Conservation (phyloP, 2,329 filamentous ascomycete species). For the Aspergillus bombycis region DNA sequence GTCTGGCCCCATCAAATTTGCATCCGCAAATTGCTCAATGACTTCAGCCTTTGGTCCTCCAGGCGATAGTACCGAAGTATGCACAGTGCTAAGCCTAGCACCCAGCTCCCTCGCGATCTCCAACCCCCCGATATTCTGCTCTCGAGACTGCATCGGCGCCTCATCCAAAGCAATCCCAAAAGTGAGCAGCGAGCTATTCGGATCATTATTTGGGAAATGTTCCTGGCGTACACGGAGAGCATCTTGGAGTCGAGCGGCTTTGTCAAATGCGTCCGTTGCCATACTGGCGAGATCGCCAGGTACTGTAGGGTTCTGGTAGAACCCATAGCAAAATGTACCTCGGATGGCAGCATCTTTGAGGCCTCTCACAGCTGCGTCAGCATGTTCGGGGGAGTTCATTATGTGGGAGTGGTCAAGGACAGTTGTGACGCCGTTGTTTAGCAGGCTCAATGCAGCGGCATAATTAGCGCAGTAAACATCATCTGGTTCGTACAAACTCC, state of each 20-base stretch:
- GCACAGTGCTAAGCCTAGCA: constrained; percentile 2
- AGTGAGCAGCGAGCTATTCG: background rate
- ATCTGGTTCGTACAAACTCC: constrained; percentile 7
- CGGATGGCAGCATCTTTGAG: constrained; percentile 7
- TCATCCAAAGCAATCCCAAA: background rate
- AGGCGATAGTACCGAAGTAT: constrained; percentile 1
- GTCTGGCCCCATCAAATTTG: background rate
- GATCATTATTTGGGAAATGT: background rate
- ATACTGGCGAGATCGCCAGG: background rate
- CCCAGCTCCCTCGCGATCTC: background rate
- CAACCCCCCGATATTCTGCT: background rate
- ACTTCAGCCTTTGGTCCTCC: background rate
- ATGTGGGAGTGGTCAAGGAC: constrained; percentile 12
- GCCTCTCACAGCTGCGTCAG: constrained; percentile 4
- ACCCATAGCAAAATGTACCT: constrained; percentile 11
- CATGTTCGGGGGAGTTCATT: constrained; percentile 8
- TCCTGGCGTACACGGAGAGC: background rate
- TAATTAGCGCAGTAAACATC: constrained; percentile 12
- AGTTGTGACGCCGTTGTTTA: constrained; percentile 10
- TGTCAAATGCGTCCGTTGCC: background rate
- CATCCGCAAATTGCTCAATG: background rate
- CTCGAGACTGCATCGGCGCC: background rate
- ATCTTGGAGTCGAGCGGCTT: background rate
- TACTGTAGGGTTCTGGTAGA: constrained; percentile 9
- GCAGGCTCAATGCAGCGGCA: background rate